A percentile compares a stretch with the other conserved stretches of the same genome.
These are phyloP conservation scores for Blastobotrys elegans DNA, from an alignment of 1,139 yeast species.

Conservation along the genomic window DNA sequence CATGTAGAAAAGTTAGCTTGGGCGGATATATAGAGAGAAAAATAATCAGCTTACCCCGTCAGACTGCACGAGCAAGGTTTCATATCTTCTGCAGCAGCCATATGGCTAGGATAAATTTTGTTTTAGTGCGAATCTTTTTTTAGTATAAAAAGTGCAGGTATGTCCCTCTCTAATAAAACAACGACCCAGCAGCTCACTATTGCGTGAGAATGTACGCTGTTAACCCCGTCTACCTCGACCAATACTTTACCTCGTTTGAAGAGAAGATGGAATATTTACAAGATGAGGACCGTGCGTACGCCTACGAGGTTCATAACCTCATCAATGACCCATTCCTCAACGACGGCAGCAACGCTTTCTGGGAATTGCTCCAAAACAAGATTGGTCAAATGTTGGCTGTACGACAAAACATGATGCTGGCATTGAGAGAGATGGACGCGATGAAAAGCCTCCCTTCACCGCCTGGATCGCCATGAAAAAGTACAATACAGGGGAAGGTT, in stretches of 20 bases:
- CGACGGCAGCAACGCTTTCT: background rate
- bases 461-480: background rate
- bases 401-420: background rate
- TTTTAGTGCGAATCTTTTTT: no score
- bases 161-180: no score
- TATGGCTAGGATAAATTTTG: no score
- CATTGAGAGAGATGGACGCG: background rate
- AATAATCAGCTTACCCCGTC: no score
- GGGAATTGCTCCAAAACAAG: background rate
- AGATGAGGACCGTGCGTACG: background rate
- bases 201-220: background rate
- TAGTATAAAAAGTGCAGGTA: no score
- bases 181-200: no score
- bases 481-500: no score
- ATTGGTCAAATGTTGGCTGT: background rate
- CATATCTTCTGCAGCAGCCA: no score
- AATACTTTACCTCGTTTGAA: background rate
- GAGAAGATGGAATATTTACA: slow-evolving; percentile 1
- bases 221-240: background rate
- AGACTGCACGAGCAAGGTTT: no score
- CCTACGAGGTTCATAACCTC: background rate
- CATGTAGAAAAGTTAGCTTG: no score
- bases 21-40: no score
- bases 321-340: background rate
- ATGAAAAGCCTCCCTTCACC: background rate